phyloP scores from a whole-genome alignment of 2,329 filamentous ascomycete species.

The Tolypocladium guangdongense region DNA sequence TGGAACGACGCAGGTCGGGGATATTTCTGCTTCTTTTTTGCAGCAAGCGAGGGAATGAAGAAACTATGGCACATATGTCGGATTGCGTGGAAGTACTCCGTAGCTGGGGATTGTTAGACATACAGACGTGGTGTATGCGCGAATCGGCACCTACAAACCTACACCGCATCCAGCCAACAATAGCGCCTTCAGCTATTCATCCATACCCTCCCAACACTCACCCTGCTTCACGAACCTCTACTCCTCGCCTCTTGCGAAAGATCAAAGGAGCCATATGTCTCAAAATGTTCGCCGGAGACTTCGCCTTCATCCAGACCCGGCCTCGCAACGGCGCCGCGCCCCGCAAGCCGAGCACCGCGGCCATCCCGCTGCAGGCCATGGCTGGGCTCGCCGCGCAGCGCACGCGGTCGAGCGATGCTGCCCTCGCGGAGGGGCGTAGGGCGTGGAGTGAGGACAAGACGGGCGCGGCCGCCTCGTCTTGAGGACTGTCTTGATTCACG shows the following conservation, averaged over 20 bases:
- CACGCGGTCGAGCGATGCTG: background rate
- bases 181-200: background rate
- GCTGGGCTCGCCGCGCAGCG: background rate
- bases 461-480: background rate
- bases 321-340: background rate
- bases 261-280: too few species aligned
- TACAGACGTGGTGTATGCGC: background rate
- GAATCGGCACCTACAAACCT: background rate
- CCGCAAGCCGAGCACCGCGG: background rate
- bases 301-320: slow-evolving; percentile 11
- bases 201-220: background rate
- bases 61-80: too few species aligned
- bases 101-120: background rate
- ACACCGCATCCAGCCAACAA: background rate
- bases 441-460: background rate
- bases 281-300: slow-evolving; percentile 17
- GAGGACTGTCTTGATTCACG: background rate
- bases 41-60: too few species aligned
- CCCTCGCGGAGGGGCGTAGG: background rate
- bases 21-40: too few species aligned
- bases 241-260: background rate
- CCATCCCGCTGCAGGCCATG: background rate
- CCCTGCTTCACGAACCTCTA: background rate
- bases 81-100: too few species aligned
- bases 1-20: too few species aligned